Base-by-base conservation (phyloP, 257 asterid genomes). In the Eucommia ulmoides region DNA sequence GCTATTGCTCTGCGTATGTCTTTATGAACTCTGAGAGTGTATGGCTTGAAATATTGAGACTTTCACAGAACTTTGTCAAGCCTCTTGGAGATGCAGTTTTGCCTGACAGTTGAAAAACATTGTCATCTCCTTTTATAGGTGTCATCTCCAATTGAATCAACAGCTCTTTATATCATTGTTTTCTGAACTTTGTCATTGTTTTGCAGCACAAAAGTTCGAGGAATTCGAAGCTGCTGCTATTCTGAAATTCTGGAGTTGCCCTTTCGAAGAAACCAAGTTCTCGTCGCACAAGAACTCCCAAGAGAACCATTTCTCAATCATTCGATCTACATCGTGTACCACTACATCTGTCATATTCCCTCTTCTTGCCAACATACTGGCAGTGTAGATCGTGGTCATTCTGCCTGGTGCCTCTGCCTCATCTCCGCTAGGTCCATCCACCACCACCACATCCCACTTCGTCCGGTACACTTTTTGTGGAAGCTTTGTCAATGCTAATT, bases 291-390 rank as follows among this genome's bases (percentile, higher is more conserved):
- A 61, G 47, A 76, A 83, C 69, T 88, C 95, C 97, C 93, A 52
- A 1, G 97, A 74, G 62, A 76, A 88, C 97, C 95, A 88, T 60
- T 67, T 83, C 63, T 88, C 95, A 20, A 88, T 81, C 83, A 71
- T 78, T 22, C 92, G 48, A 75, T 84, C 70, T 20, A 64, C 73
- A 53, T 83, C 93, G 19, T 88, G 95, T 14, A 88, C 84, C 19
- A 83, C 33, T 49, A 81, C 88, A 64, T 73, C 74, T 7, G 68
- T 69, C 46, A 2, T 52, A 4, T 76, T 61, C 44, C 75, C 75
- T 21, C 78, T 68, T 71, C 93, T 75, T 49, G 93, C 97, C 22
- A 83, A 64, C 1, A 84, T 24, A 52, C 86, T 45, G 22, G 88
- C 88, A 7, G 73, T 75, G 64, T 83, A 88, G 51, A 88, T 83